phyloP scores from a whole-genome alignment of 2,329 filamentous ascomycete species.

The Colletotrichum godetiae region DNA sequence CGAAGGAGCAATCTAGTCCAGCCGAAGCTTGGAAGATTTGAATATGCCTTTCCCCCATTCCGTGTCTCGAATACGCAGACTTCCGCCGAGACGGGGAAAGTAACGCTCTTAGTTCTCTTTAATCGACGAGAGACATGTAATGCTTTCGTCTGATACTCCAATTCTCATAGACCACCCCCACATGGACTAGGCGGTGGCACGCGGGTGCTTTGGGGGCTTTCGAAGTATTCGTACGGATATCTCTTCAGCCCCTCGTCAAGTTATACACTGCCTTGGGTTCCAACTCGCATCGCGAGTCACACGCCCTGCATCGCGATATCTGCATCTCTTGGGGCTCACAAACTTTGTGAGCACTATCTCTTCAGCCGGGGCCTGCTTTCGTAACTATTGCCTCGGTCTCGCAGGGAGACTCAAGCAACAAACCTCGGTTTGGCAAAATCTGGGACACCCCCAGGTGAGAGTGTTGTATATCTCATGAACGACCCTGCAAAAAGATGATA shows the following conservation, averaged over 20 bases:
- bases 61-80: neutral
- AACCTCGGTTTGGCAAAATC: neutral
- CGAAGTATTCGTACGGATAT: too few relatives aligned
- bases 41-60: neutral
- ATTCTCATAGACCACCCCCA: neutral
- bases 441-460: neutral
- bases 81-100: neutral
- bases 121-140: neutral
- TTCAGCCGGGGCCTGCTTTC: neutral
- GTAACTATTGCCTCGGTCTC: neutral
- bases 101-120: neutral
- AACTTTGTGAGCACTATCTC: neutral
- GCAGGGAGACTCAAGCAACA: neutral
- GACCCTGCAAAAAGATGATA: neutral
- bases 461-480: neutral
- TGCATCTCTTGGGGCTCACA: neutral
- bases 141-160: neutral
- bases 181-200: neutral
- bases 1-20: neutral
- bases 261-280: neutral
- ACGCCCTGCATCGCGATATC: constrained; percentile 4
- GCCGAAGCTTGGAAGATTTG: neutral
- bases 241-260: neutral
- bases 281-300: constrained; percentile 3
- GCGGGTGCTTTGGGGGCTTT: too few relatives aligned